A percentile compares a stretch with the other conserved stretches of the same genome.
Conservation (phyloP, 192 early-diverging fungal species). For the Neocallimastix lanati region DNA sequence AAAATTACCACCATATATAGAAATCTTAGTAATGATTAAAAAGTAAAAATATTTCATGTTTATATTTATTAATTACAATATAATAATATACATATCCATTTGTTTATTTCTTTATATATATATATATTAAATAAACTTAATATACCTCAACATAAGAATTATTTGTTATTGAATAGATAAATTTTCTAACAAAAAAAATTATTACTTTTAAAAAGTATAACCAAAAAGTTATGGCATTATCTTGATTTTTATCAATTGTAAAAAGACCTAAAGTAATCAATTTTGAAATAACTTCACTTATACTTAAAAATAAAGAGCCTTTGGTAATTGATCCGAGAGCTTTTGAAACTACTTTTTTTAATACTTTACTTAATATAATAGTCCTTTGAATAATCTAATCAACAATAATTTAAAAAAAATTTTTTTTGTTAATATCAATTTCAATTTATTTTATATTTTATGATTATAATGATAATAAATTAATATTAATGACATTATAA, state of each 20-base stretch:
- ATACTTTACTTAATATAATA: neutral
- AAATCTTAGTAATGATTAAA: neutral
- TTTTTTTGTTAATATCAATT: too few species aligned
- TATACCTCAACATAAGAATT: neutral
- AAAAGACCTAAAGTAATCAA: neutral
- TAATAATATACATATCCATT: too few species aligned
- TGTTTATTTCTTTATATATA: neutral
- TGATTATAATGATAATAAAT: too few species aligned
- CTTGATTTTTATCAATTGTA: neutral
- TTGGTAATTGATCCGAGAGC: neutral
- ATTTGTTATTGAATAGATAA: neutral
- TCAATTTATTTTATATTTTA: too few species aligned
- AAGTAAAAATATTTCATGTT: neutral
- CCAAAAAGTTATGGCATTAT: neutral
- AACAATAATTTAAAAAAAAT: neutral
- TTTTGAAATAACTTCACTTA: neutral
- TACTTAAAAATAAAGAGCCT: neutral
- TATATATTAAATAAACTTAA: neutral
- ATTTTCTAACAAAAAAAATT: neutral
- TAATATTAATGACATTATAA: too few species aligned
- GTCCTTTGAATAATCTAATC: neutral
- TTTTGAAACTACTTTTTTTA: neutral
- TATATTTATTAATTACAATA: too few species aligned
- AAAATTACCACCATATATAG: neutral
- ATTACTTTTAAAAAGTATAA: neutral